Evolutionary conservation across 208 protist genomes (phyloP).

Genomic region (Wallacemonas rigidus): DNA sequence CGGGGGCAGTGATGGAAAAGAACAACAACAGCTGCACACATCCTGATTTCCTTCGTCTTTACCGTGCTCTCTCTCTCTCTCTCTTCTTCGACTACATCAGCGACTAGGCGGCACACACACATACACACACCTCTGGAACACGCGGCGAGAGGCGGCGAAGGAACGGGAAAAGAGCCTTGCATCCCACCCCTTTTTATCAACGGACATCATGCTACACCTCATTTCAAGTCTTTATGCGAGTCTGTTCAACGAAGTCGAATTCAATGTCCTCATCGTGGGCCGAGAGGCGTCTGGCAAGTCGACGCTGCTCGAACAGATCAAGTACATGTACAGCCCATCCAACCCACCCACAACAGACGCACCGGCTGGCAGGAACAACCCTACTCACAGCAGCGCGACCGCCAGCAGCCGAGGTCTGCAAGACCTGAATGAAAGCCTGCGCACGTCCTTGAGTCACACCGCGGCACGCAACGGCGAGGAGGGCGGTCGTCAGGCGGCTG

Average conservation of each 20-base stretch:
- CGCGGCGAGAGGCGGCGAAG: too few species aligned
- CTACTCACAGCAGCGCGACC: background rate
- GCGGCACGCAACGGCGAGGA: too few species aligned
- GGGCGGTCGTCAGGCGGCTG: background rate
- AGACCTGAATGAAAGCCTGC: background rate
- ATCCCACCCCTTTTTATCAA: too few species aligned
- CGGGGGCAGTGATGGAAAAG: too few species aligned
- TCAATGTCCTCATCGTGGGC: constrained; percentile 93
- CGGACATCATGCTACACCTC: constrained; percentile 61
- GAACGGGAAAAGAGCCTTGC: too few species aligned
- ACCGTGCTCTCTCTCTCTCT: too few species aligned
- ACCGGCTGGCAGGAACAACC: background rate
- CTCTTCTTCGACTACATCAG: too few species aligned
- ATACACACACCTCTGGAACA: too few species aligned
- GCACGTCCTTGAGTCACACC: too few species aligned
- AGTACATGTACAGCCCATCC: constrained; percentile 71
- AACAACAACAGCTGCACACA: too few species aligned
- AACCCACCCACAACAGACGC: constrained; percentile 54
- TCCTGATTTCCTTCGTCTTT: too few species aligned
- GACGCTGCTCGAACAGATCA: constrained; percentile 98
- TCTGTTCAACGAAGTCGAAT: constrained; percentile 84
- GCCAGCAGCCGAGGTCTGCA: background rate
- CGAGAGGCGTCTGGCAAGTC: constrained; percentile 97
- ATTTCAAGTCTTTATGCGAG: constrained; percentile 56
- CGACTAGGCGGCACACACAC: too few species aligned